Evolutionary conservation across 1,284 basidiomycete genomes (phyloP).

Genomic region (Marasmius oreades): DNA sequence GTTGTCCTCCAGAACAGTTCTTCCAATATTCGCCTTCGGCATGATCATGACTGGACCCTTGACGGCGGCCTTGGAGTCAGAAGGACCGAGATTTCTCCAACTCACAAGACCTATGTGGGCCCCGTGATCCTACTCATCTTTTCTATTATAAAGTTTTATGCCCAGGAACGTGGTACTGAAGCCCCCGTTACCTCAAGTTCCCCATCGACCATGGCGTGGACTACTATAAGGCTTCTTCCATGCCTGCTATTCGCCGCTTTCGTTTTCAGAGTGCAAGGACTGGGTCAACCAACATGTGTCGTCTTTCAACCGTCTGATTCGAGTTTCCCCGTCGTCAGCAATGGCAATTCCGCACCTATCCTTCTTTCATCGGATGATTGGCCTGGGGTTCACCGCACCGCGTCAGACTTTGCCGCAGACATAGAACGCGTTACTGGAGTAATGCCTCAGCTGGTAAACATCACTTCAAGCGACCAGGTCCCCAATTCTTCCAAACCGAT

Average conservation of each 20-base stretch:
- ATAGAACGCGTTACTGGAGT: conserved; percentile 57
- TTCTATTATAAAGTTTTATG: too few relatives aligned
- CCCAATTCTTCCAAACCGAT: conserved; percentile 35
- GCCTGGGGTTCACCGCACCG: conserved; percentile 63
- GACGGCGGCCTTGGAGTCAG: neutral
- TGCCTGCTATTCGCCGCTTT: neutral
- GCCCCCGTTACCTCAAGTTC: too few relatives aligned
- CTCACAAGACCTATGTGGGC: neutral
- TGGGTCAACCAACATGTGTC: conserved; percentile 13
- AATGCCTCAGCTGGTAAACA: conserved; percentile 45
- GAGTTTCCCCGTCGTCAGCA: conserved; percentile 39
- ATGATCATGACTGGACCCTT: neutral
- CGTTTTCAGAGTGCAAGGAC: neutral
- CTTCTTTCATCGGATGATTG: conserved; percentile 55
- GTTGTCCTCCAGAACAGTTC: too few relatives aligned
- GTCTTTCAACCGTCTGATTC: conserved; percentile 23
- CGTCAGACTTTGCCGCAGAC: conserved; percentile 57
- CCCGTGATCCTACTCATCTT: neutral
- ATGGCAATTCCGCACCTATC: conserved; percentile 44
- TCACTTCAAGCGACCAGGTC: conserved; percentile 29
- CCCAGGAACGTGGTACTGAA: too few relatives aligned
- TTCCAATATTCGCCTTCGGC: neutral
- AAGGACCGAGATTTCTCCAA: neutral
- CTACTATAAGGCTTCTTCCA: too few relatives aligned
- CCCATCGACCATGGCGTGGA: too few relatives aligned